phyloP scores from a whole-genome alignment of 352 stramenopile species.

The Elongisporangium anandrum region DNA sequence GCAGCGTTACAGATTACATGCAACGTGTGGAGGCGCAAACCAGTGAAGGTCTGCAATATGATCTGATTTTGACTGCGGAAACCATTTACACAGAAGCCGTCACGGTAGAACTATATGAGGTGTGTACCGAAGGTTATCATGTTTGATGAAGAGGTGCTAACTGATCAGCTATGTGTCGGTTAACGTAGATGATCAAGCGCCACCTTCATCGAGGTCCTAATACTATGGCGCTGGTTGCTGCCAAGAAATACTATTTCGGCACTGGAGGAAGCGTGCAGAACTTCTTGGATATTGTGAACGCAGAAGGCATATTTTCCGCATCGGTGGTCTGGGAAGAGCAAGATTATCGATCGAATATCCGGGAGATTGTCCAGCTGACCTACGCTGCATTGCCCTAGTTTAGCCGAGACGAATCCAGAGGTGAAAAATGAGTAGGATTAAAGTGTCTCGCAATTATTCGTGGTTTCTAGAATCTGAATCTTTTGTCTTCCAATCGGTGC shows the following conservation, averaged over 20 bases:
- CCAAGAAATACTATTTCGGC: conserved; percentile 88
- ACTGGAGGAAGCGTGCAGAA: conserved; percentile 85
- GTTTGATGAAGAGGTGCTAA: conserved; percentile 3
- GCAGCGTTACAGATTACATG: conserved; percentile 55
- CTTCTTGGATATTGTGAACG: conserved; percentile 55
- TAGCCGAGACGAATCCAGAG: background rate
- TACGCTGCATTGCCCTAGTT: conserved; percentile 6
- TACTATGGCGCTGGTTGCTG: conserved; percentile 60
- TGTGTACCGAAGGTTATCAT: conserved; percentile 11
- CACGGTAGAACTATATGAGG: conserved; percentile 62
- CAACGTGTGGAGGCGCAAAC: conserved; percentile 22
- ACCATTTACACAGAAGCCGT: conserved; percentile 84
- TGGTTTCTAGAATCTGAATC: background rate
- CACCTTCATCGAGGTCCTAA: conserved; percentile 41
- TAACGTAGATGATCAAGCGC: conserved; percentile 61
- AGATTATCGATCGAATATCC: conserved; percentile 75
- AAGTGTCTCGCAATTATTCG: background rate
- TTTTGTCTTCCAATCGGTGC: background rate
- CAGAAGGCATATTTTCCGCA: conserved; percentile 42
- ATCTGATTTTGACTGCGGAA: conserved; percentile 80
- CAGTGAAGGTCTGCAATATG: conserved; percentile 40
- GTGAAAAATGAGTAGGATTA: background rate
- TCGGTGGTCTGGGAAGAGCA: conserved; percentile 66
- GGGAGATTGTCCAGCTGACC: conserved; percentile 68
- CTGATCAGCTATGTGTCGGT: background rate